phyloP scores from a whole-genome alignment of 352 stramenopile species.

The Phytophthora pisi region DNA sequence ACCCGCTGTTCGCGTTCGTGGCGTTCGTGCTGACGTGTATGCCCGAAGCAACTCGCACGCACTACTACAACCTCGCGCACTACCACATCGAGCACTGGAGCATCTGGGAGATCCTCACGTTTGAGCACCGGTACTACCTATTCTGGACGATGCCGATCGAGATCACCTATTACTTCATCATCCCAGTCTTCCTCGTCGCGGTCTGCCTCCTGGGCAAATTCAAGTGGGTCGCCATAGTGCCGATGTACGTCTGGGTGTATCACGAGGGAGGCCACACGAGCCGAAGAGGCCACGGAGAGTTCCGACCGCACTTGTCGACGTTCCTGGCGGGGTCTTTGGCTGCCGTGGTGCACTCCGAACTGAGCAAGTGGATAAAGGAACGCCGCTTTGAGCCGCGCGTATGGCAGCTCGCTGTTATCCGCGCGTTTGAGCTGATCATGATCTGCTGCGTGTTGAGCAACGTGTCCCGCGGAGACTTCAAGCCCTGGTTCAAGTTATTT shows the following conservation, averaged over 20 bases:
- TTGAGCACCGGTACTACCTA: not conserved
- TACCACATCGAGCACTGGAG: slow-evolving; percentile 11
- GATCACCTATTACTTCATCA: slow-evolving; percentile 47
- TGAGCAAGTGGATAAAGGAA: slow-evolving; percentile 12
- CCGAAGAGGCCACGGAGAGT: not conserved
- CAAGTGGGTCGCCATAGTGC: slow-evolving; percentile 3
- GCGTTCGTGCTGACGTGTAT: slow-evolving; percentile 6
- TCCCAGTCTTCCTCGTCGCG: slow-evolving; percentile 32
- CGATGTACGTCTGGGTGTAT: slow-evolving; percentile 19
- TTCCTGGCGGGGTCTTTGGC: slow-evolving; percentile 16
- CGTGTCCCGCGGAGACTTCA: not conserved
- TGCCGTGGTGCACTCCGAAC: slow-evolving; percentile 3
- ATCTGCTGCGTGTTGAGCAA: not conserved
- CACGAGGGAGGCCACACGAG: slow-evolving; percentile 9
- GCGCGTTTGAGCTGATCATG: not conserved
- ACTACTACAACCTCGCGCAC: slow-evolving; percentile 14
- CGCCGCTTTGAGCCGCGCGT: not conserved
- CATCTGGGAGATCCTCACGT: slow-evolving; percentile 4
- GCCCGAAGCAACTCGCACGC: slow-evolving; percentile 2
- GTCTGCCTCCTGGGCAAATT: slow-evolving; percentile 4
- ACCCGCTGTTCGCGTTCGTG: slow-evolving; percentile 9
- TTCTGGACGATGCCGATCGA: slow-evolving; percentile 51
- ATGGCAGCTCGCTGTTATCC: slow-evolving; percentile 1
- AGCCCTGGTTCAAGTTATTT: not conserved
- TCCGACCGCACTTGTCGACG: slow-evolving; percentile 9